These are phyloP conservation scores for Musa beccarii DNA, from an alignment of 176 grass and related monocot species.

Conservation along the genomic window DNA sequence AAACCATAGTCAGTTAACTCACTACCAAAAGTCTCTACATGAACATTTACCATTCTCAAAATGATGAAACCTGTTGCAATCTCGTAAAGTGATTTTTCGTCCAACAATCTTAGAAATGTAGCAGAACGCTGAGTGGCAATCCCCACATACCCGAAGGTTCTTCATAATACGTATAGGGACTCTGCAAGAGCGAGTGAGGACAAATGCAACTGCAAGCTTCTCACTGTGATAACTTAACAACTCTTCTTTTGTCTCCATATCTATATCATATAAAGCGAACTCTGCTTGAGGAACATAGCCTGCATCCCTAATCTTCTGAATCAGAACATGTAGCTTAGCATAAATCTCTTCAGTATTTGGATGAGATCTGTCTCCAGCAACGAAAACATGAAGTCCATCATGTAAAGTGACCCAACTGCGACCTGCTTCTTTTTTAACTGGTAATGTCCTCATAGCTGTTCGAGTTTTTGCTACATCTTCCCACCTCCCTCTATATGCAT, in stretches of 20 bases:
- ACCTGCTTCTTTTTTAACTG: slow-evolving; percentile 65
- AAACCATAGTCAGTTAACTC: not conserved
- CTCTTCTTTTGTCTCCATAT: slow-evolving; percentile 66
- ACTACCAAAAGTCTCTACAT: slow-evolving; percentile 66
- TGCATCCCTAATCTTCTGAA: slow-evolving; percentile 48
- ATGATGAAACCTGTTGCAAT: slow-evolving; percentile 67
- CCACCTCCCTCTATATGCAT: slow-evolving; percentile 68
- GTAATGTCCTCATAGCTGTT: slow-evolving; percentile 30
- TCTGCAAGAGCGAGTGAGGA: slow-evolving; percentile 41
- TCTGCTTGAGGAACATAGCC: slow-evolving; percentile 58
- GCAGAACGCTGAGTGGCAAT: slow-evolving; percentile 62
- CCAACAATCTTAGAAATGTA: slow-evolving; percentile 64
- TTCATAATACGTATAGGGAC: slow-evolving; percentile 73
- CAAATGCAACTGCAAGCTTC: slow-evolving; percentile 74
- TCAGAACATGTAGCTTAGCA: slow-evolving; percentile 43
- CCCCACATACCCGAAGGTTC: slow-evolving; percentile 64
- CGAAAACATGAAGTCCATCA: slow-evolving; percentile 65
- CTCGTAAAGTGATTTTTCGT: slow-evolving; percentile 51
- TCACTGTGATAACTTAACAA: slow-evolving; percentile 63
- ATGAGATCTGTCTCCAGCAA: slow-evolving; percentile 69
- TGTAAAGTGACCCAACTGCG: slow-evolving; percentile 64
- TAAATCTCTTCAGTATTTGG: slow-evolving; percentile 69
- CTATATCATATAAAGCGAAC: slow-evolving; percentile 54
- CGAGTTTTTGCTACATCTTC: slow-evolving; percentile 60
- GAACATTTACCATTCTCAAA: slow-evolving; percentile 68